phyloP scores from a whole-genome alignment of 1,284 basidiomycete genomes.

The Xerocomus amazonicus region DNA sequence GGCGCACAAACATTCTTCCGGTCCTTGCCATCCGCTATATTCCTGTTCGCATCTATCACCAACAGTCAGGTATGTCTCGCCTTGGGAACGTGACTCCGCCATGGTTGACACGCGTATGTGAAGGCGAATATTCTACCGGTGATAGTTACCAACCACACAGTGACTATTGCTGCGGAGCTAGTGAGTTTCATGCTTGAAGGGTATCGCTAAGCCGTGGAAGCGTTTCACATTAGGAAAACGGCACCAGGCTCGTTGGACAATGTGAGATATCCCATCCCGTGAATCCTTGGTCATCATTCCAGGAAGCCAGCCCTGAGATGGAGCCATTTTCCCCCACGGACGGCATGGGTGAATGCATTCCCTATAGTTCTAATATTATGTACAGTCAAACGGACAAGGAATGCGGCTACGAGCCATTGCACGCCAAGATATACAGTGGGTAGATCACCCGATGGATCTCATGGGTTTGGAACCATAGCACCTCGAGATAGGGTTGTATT shows the following conservation, averaged over 20 bases:
- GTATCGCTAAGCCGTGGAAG: conserved; percentile 4
- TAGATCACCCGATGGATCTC: conserved; percentile 20
- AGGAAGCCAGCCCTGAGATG: conserved; percentile 25
- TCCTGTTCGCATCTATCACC: conserved; percentile 91
- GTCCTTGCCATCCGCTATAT: conserved; percentile 91
- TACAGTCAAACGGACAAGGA: conserved; percentile 57
- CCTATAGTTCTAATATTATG: conserved; percentile 57
- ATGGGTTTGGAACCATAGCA: conserved; percentile 6
- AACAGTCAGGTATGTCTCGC: conserved; percentile 52
- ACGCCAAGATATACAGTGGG: conserved; percentile 66
- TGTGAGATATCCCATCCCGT: conserved; percentile 97
- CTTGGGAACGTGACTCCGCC: conserved; percentile 12
- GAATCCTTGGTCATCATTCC: conserved; percentile 31
- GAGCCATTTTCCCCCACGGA: conserved; percentile 45
- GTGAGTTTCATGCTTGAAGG: conserved; percentile 42
- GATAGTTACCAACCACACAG: conserved; percentile 93
- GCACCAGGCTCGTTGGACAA: conserved; percentile 83
- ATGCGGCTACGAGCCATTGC: conserved; percentile 54
- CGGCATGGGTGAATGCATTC: conserved; percentile 48
- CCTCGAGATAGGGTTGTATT: conserved; percentile 65
- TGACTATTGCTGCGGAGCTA: conserved; percentile 95
- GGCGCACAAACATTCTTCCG: conserved; percentile 85
- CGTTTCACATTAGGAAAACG: conserved; percentile 58
- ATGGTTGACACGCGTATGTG: conserved; percentile 16
- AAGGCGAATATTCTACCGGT: conserved; percentile 83